Percentiles rank a stretch among this genome's conserved stretches.
phyloP scores from a whole-genome alignment of 2,329 filamentous ascomycete genomes.

The Grosmannia serpens region DNA sequence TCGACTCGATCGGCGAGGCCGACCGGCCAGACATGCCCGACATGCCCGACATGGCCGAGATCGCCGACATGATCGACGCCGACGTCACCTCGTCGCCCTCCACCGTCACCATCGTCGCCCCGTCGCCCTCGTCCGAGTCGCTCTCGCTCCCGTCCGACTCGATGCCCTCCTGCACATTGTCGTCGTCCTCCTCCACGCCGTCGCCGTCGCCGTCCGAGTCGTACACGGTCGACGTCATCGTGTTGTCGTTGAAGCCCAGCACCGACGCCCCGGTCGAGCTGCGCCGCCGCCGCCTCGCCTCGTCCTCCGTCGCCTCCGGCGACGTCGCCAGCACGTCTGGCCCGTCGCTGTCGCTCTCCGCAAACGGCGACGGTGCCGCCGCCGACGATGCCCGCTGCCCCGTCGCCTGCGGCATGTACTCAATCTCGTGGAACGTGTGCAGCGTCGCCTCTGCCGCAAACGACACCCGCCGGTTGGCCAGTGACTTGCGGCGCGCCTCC shows the following conservation, averaged over 20 bases:
- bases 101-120: slow-evolving; percentile 72
- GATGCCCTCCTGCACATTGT: slow-evolving; percentile 34
- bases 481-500: slow-evolving; percentile 82
- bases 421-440: slow-evolving; percentile 92
- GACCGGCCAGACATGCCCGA: slow-evolving; percentile 36
- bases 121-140: slow-evolving; percentile 51
- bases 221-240: slow-evolving; percentile 66
- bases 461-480: slow-evolving; percentile 86
- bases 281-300: slow-evolving; percentile 47
- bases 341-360: slow-evolving; percentile 6
- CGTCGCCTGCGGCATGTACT: slow-evolving; percentile 79
- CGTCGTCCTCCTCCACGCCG: slow-evolving; percentile 40
- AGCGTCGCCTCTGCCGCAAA: slow-evolving; percentile 96
- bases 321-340: slow-evolving; percentile 8
- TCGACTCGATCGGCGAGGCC: slow-evolving; percentile 49
- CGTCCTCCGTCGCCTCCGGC: slow-evolving; percentile 34
- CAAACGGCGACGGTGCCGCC: slow-evolving; percentile 21
- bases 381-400: slow-evolving; percentile 60
- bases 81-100: slow-evolving; percentile 68
- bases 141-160: slow-evolving; percentile 34
- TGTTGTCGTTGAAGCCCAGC: slow-evolving; percentile 26
- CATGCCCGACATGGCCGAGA: slow-evolving; percentile 19
- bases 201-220: slow-evolving; percentile 52
- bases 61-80: slow-evolving; percentile 47
- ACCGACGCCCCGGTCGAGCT: slow-evolving; percentile 26